Base-by-base conservation (phyloP, 495 filamentous ascomycete genomes). In the Penicillium goetzii region DNA sequence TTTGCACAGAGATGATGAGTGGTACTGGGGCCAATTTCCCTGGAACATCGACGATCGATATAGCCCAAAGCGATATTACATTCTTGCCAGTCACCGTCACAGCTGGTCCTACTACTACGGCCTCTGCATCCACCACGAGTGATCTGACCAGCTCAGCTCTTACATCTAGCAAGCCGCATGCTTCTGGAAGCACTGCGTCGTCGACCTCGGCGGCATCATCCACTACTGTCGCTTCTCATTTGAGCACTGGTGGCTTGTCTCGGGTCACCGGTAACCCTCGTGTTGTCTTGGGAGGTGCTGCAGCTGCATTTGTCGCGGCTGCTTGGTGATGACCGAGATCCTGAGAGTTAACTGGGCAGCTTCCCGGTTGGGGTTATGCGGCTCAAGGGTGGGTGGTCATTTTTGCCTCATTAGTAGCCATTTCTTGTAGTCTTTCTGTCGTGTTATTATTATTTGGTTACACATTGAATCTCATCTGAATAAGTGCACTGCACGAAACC, bases 11-110 rank as follows among this genome's bases (percentile, higher is more conserved):
- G 9, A 71, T 68, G 26, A 47, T 59, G n/a, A 67, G 67, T 14
- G 72, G 73, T 23, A 45, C 61, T 17, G 72, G 64, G 14, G 69
- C 69, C n/a, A 74, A 72, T 38, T 65, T 59, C 50, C 70, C 68
- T 0, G 71, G 69, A 0, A 66, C 67, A 10, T 56, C 49, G 52
- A 74, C 68, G 6, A 51, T 9, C 8, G 74, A 68, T 3, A 19
- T 69, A 2, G 50, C 21, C 3, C 45, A 60, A 2, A 51, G 21
- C n/a, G 63, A 75, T 21, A 58, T 66, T 21, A 66, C 55, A 6
- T 62, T 60, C 3, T 51, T 74, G 38, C 71, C 77, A 4, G 75
- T 81, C 12, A 78, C 73, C 2, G 59, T 81, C 21, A 81, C 77
- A 10, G 73, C 72, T 2, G 72, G 69, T 15, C 56, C 64, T 34